Base-by-base conservation (phyloP, 2,329 filamentous ascomycete species). In the Metarhizium brunneum region DNA sequence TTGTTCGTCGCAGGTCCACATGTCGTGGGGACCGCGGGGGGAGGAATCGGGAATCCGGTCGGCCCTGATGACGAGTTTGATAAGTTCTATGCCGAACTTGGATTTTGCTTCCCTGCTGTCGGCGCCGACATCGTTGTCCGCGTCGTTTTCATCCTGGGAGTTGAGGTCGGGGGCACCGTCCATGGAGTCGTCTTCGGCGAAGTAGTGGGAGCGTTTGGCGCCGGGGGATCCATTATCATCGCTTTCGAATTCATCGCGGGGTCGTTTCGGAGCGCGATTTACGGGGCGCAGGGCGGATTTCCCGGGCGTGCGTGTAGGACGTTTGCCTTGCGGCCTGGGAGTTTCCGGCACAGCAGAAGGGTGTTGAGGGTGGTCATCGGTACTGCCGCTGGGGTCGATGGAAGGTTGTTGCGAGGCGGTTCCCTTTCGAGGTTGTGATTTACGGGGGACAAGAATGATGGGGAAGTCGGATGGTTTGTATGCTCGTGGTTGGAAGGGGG, bases 1-100 rank as follows among this genome's bases (percentile, higher is more conserved):
- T 11, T 83, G 80, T 58, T 86, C 76, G 4, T 79, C 78, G 63
- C 87, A 90, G 1, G 72, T 73, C 86, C 86, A 90, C 0, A 82
- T 83, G 54, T 85, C 80, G 57, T 83, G 76, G 0, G 82, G 80
- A 0, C 81, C 84, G 38, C 76, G 73, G 0, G 81, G 75, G 3
- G 66, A 69, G 7, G 72, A 70, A 4, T 77, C 75, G 0, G 79
- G 80, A 11, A 81, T 62, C 50, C 69, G 74, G 54, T 82, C 78
- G 5, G 78, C 72, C 30, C 73, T 73, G 10, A 82, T 70, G 13
- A 79, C 71, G 16, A 83, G 64, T 50, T 69, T 73, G 50, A 74
- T 65, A 2, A 68, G 68, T 40, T 67, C 60, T 18, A 66, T 60
- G 25, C 45, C 54, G 47, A 55, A 66, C 2, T 60, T 62, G 6